phyloP scores from a whole-genome alignment of 2,329 filamentous ascomycete genomes.

The Gaeumannomyces tritici region DNA sequence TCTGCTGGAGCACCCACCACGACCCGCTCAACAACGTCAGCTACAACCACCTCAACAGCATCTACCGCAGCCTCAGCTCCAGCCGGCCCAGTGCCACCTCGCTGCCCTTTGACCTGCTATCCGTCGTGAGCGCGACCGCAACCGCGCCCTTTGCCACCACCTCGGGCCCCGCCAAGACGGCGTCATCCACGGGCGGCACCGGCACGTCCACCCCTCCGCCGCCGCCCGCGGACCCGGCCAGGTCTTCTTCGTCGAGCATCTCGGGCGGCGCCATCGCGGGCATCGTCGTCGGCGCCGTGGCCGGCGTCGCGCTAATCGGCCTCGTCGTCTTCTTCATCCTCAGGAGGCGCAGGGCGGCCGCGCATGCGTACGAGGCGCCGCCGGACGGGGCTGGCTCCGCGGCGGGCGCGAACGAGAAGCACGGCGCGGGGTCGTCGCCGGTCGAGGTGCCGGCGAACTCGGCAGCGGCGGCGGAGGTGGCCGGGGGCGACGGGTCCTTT shows the following conservation, averaged over 20 bases:
- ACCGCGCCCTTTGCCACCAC: constrained; percentile 2
- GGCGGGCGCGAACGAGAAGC: neutral
- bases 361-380: neutral
- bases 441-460: neutral
- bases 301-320: neutral
- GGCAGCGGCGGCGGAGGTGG: too few relatives aligned
- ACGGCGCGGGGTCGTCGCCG: neutral
- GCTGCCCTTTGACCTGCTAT: constrained; percentile 7
- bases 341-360: neutral
- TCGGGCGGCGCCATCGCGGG: neutral
- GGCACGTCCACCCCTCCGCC: neutral
- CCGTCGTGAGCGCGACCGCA: constrained; percentile 6
- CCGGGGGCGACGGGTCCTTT: neutral
- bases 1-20: constrained; percentile 11
- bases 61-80: constrained; percentile 8
- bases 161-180: neutral
- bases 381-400: too few relatives aligned
- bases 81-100: constrained; percentile 7
- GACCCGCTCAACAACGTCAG: constrained; percentile 11
- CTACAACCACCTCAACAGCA: constrained; percentile 5
- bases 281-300: neutral
- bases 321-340: neutral
- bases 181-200: too few relatives aligned
- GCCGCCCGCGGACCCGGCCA: too few relatives aligned
- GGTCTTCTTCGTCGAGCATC: neutral